Percentiles rank a stretch among this genome's conserved stretches.
Conservation (phyloP, 2,329 filamentous ascomycete species). For the Epichloe festucae region DNA sequence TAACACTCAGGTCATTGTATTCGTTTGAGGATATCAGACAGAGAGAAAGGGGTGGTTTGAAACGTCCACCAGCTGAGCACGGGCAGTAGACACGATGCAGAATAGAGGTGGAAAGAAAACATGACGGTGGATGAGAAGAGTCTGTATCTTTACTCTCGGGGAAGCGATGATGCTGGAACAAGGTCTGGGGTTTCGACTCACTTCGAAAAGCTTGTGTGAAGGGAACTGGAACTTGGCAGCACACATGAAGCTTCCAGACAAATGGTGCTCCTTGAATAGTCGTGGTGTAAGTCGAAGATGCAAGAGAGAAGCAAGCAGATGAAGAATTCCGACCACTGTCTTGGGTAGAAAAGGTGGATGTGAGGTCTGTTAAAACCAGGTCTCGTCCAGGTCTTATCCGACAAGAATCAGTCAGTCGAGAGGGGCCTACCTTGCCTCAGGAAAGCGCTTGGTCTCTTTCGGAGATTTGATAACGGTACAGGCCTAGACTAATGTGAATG, state of each 20-base stretch:
- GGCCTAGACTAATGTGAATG: conserved; percentile 17
- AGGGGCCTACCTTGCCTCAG: conserved; percentile 16
- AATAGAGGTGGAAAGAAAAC: not conserved
- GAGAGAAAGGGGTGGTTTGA: not conserved
- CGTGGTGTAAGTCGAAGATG: conserved; percentile 18
- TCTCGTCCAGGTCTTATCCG: conserved; percentile 26
- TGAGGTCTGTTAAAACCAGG: conserved; percentile 21
- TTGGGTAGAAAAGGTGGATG: conserved; percentile 21
- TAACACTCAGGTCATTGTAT: not conserved
- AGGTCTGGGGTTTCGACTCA: conserved; percentile 30
- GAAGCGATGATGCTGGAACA: conserved; percentile 14
- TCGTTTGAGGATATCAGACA: not conserved
- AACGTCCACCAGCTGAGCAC: conserved; percentile 12
- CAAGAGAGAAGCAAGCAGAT: conserved; percentile 19
- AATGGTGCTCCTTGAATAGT: conserved; percentile 11
- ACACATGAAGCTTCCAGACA: conserved; percentile 41
- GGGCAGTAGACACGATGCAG: conserved; percentile 2
- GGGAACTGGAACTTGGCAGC: conserved; percentile 41
- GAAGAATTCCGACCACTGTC: conserved; percentile 26
- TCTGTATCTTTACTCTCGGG: not conserved
- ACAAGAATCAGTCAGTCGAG: conserved; percentile 17
- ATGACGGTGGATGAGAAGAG: not conserved
- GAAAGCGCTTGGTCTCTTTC: conserved; percentile 17
- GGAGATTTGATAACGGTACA: conserved; percentile 26
- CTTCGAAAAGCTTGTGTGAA: conserved; percentile 46